A percentile compares a stretch with the other conserved stretches of the same genome.
phyloP scores from a whole-genome alignment of 805 yeast species.

The Priceomyces castillae region DNA sequence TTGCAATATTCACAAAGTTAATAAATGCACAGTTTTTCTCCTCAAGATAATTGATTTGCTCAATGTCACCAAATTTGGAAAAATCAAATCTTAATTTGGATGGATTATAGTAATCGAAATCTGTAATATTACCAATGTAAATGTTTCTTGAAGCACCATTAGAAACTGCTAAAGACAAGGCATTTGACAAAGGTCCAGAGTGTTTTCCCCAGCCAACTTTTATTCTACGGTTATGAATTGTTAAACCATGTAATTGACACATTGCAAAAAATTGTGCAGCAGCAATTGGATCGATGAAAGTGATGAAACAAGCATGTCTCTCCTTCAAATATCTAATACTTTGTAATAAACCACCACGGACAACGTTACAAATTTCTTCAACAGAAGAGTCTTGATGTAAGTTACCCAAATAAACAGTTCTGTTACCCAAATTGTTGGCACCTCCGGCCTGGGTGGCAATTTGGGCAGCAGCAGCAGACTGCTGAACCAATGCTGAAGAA shows the following conservation, averaged over 20 bases:
- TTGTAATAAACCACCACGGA: slow-evolving; percentile 91
- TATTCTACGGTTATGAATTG: slow-evolving; percentile 80
- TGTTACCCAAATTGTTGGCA: slow-evolving; percentile 83
- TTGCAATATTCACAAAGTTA: slow-evolving; percentile 85
- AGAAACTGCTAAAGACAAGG: slow-evolving; percentile 83
- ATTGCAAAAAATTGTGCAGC: slow-evolving; percentile 97
- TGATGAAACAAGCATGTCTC: slow-evolving; percentile 89
- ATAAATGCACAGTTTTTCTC: slow-evolving; percentile 89
- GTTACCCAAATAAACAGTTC: slow-evolving; percentile 90
- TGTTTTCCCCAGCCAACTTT: slow-evolving; percentile 98
- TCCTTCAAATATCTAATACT: slow-evolving; percentile 77
- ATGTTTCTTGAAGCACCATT: slow-evolving; percentile 94
- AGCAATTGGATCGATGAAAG: slow-evolving; percentile 94
- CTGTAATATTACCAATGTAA: slow-evolving; percentile 70
- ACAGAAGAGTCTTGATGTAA: slow-evolving; percentile 83
- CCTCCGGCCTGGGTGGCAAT: slow-evolving; percentile 96
- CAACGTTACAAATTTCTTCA: slow-evolving; percentile 94
- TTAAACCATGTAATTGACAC: slow-evolving; percentile 85
- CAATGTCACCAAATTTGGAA: slow-evolving; percentile 86
- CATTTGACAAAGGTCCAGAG: slow-evolving; percentile 86
- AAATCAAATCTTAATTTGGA: slow-evolving; percentile 69
- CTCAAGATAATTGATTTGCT: slow-evolving; percentile 83
- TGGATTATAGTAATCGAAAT: slow-evolving; percentile 50
- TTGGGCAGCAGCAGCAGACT: slow-evolving; percentile 96
- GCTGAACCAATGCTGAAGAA: slow-evolving; percentile 80